Evolutionary conservation across 1,284 basidiomycete species (phyloP), one percentile per base, ranked within the genome.

Genomic region (Wallemia ichthyophaga): DNA sequence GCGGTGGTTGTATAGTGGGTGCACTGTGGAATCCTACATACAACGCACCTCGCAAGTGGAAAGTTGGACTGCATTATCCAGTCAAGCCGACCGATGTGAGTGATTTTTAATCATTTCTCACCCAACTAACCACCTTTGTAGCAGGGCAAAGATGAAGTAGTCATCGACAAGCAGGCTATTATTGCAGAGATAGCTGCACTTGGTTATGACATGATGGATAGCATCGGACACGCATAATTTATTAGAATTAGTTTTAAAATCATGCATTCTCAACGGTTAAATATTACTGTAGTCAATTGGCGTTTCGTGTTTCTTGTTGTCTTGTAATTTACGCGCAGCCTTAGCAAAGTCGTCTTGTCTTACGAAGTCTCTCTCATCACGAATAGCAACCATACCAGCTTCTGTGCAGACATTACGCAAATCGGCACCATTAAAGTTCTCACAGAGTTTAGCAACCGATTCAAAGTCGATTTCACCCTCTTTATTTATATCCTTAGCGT

Each of bases 321-420:
- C 92, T 58, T 82, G 81, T 33, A 98, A 80, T 71, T 99, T 99
- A 64, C 94, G 76, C 19, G 86, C 88, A n/a, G 94, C 94, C 74
- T 96, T 98, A 65, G 86, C 88, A 61, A 96, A 75, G 71, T 98
- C 92, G 66, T 96, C 94, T 70, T 95, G 89, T 33, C 79, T 81
- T 60, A 91, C 73, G 62, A 85, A 89, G 66, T 92, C 88, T 61
- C 89, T 85, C 65, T 95, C 91, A 63, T 95, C 91, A 58, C 94
- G 77, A 66, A 99, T 96, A 15, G 94, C 94, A 70, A 96, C 96
- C 89, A 99, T 95, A 59, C 94, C 92, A 7, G 92, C 88, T 71
- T 98, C 94, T 3, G 94, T 98, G 59, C 92, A 82, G 15, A 99
- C 86, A 69, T 98, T 98, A 59, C 92, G 78, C 68, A 98, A 69